Evolutionary conservation across 2,329 filamentous ascomycete genomes (phyloP).

Genomic region (Colletotrichum salicis): DNA sequence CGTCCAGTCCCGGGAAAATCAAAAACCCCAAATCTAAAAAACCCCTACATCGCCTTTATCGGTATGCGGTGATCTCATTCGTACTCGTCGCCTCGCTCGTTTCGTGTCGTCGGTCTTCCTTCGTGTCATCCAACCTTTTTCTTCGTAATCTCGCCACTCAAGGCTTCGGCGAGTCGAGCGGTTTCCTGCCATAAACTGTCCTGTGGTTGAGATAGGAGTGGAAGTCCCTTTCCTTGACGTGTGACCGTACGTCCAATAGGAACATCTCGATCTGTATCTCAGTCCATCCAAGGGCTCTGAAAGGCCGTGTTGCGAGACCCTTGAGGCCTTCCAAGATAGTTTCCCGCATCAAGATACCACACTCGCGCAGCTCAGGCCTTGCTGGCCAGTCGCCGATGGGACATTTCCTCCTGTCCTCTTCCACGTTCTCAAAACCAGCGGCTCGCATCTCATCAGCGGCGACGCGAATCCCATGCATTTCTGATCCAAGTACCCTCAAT

Average conservation of each 20-base stretch:
- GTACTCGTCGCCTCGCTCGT: slow-evolving; percentile 1
- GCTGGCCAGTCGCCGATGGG: slow-evolving; percentile 60
- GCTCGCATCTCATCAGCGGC: slow-evolving; percentile 49
- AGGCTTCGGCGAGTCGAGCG: slow-evolving; percentile 32
- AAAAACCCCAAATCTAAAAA: neutral
- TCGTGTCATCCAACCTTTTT: neutral
- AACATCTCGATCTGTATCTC: slow-evolving; percentile 55
- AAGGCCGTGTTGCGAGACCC: slow-evolving; percentile 50
- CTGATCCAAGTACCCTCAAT: slow-evolving; percentile 52
- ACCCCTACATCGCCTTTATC: neutral
- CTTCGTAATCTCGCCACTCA: neutral
- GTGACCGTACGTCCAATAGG: slow-evolving; percentile 53
- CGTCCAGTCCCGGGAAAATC: slow-evolving; percentile 15
- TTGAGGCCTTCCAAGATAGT: slow-evolving; percentile 53
- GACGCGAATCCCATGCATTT: slow-evolving; percentile 52
- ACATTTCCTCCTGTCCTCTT: slow-evolving; percentile 55
- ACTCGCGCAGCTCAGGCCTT: slow-evolving; percentile 49
- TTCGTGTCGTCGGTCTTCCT: neutral
- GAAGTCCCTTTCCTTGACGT: slow-evolving; percentile 47
- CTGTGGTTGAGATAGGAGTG: slow-evolving; percentile 55
- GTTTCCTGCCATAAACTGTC: slow-evolving; percentile 52
- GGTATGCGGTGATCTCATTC: neutral
- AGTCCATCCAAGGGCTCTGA: slow-evolving; percentile 54
- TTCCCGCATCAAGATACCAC: slow-evolving; percentile 58
- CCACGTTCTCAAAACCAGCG: slow-evolving; percentile 55